Evolutionary conservation across 2,329 filamentous ascomycete species (phyloP), one percentile per base, ranked within the genome.

Genomic region (Colletotrichum sp.): DNA sequence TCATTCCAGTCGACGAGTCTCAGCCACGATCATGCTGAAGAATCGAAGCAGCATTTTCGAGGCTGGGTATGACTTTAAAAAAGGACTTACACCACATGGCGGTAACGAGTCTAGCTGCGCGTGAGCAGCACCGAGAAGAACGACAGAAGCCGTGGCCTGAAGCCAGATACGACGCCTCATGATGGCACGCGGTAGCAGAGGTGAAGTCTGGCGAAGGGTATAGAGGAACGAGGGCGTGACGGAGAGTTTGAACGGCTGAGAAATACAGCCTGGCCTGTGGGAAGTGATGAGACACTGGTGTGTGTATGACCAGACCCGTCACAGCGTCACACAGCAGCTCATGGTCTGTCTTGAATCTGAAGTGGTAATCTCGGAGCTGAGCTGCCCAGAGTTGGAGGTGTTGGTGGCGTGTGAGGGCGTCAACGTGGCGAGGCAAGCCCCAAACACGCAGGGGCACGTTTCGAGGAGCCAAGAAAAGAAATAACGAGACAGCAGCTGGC

Each of bases 71-170:
- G 59, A 36, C 26, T 12, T 32, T 34, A 18, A 34, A 32, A 13
- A 21, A 21, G n/a, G n/a, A 78, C 77, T 76, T 71, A 78, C 77
- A 75, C 75, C 75, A 36, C 77, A 78, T 16, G 72, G 32, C 16
- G 75, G 69, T 26, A 78, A 64, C 13, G 72, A 52, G 10, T 77
- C 72, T 26, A 77, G 43, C 26, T 78, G 77, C 10, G 65, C 75
- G 59, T 24, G 32, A 36, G 48, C 65, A 61, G 32, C 28, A n/a
- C 60, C 68, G 18, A 68, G 32, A 65, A 36, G n/a, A 36, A 68
- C 26, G 52, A 48, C 43, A n/a, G 36, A 43, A 36, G 34, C 36
- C 32, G 21, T 39, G 32, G 48, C 26, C 24, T 21, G 69, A 30
- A 64, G 12, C 71, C 59, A 71, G 21, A 52, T 48, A 43, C 26